phyloP scores from a whole-genome alignment of 176 grass and related monocot species.

The Triticum dicoccoides region DNA sequence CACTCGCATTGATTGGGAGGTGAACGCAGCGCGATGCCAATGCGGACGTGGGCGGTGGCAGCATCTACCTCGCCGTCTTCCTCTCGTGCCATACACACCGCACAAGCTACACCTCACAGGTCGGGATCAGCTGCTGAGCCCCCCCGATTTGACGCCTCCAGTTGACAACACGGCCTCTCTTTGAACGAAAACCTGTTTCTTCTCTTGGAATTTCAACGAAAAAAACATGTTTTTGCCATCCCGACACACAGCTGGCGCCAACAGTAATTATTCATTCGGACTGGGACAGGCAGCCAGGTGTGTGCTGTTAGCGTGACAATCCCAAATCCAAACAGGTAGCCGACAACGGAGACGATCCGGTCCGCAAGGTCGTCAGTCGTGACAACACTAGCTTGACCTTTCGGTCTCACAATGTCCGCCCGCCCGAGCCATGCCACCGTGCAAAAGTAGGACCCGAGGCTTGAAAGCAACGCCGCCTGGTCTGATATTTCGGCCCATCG shows the following conservation, averaged over 20 bases:
- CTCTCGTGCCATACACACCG: too few species aligned
- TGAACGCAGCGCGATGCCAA: too few species aligned
- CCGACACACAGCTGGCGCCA: not conserved
- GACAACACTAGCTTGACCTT: not conserved
- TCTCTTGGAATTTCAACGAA: not conserved
- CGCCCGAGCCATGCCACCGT: not conserved
- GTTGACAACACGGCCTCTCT: too few species aligned
- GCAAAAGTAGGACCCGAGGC: not conserved
- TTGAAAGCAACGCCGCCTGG: not conserved
- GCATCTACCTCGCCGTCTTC: too few species aligned
- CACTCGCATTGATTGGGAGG: not conserved
- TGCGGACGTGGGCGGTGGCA: too few species aligned
- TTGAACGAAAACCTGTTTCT: not conserved
- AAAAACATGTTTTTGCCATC: not conserved
- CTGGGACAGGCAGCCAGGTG: not conserved
- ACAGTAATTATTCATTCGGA: not conserved
- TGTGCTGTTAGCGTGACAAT: not conserved
- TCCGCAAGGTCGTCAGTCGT: not conserved
- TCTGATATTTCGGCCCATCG: not conserved
- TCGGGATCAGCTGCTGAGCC: too few species aligned
- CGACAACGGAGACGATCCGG: not conserved
- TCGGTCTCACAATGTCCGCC: not conserved
- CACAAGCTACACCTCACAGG: too few species aligned
- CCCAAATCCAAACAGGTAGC: not conserved
- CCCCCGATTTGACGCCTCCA: too few species aligned